Percentiles rank a stretch among this genome's conserved stretches.
Evolutionary conservation across 2,329 filamentous ascomycete genomes (phyloP).

Genomic region (Ophioceras dolichostomum): DNA sequence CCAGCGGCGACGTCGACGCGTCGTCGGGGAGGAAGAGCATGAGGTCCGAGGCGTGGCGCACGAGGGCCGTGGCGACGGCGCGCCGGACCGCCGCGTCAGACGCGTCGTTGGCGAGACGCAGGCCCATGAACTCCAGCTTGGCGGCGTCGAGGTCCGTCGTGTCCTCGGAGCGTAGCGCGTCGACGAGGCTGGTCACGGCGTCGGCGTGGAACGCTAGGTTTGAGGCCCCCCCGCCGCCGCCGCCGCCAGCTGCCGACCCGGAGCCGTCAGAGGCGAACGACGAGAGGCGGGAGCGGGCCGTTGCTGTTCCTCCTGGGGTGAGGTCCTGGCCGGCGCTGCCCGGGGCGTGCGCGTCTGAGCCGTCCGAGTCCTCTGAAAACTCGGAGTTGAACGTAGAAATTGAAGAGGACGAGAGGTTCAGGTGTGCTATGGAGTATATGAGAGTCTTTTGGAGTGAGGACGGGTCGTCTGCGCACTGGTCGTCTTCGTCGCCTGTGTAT

Average conservation of each 20-base stretch:
- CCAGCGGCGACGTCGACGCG: constrained; percentile 36
- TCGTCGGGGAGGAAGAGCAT: constrained; percentile 22
- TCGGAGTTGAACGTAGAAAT: constrained; percentile 52
- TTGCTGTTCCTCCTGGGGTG: too few relatives aligned
- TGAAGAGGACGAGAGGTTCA: constrained; percentile 41
- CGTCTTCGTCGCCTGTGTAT: constrained; percentile 36
- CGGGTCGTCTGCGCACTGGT: constrained; percentile 37
- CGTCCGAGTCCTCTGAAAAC: constrained; percentile 40
- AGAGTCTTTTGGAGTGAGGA: constrained; percentile 40
- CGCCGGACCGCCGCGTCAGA: constrained; percentile 80
- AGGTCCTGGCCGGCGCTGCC: too few relatives aligned
- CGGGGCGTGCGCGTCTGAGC: constrained; percentile 43
- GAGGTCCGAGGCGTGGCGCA: constrained; percentile 67
- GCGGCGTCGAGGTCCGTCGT: constrained; percentile 67
- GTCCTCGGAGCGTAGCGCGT: constrained; percentile 64
- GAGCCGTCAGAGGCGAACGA: constrained; percentile 66
- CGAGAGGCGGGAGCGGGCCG: constrained; percentile 53
- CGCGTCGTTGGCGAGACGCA: constrained; percentile 85
- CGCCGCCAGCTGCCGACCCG: constrained; percentile 35
- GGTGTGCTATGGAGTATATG: constrained; percentile 38
- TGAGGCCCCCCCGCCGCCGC: constrained; percentile 11
- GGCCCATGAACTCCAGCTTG: constrained; percentile 82
- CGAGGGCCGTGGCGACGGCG: constrained; percentile 75
- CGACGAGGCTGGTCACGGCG: constrained; percentile 74
- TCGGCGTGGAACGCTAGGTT: constrained; percentile 64